Conservation (phyloP, 805 yeast species). For the Candida ulmi region DNA sequence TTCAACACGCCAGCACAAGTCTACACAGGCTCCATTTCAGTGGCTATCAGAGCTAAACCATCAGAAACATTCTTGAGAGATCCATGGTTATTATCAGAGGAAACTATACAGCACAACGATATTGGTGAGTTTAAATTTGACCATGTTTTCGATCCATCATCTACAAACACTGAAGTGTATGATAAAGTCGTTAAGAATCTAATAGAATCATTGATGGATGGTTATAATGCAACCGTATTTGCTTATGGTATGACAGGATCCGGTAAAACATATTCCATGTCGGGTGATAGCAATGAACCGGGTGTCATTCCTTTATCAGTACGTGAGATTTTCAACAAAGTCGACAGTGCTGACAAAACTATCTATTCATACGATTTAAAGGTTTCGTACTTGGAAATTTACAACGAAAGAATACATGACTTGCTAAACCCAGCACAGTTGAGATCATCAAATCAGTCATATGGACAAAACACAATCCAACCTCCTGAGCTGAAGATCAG, state of each 20-base stretch:
- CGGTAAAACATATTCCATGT: conserved; percentile 94
- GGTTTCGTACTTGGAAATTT: conserved; percentile 82
- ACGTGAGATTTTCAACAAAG: conserved; percentile 49
- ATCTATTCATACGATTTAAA: conserved; percentile 37
- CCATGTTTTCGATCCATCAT: conserved; percentile 60
- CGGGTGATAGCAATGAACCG: conserved; percentile 47
- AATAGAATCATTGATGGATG: conserved; percentile 54
- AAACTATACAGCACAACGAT: conserved; percentile 44
- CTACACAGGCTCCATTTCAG: conserved; percentile 69
- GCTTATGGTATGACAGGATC: conserved; percentile 98
- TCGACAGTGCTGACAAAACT: conserved; percentile 17
- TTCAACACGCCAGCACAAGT: conserved; percentile 15
- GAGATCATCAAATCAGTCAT: neutral
- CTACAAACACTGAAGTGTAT: conserved; percentile 58
- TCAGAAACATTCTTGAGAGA: conserved; percentile 25
- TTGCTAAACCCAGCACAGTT: conserved; percentile 39
- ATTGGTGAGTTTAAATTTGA: conserved; percentile 72
- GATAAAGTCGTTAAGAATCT: conserved; percentile 44
- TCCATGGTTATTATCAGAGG: conserved; percentile 25
- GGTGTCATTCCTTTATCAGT: conserved; percentile 85
- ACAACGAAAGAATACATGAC: conserved; percentile 88
- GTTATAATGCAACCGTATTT: conserved; percentile 83
- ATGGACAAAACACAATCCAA: neutral
- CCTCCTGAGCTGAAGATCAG: conserved; percentile 62
- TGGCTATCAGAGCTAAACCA: conserved; percentile 77